Percentiles rank a stretch among this genome's conserved stretches.
Evolutionary conservation across 768 basidiomycete species (phyloP).

Genomic region (Artomyces pyxidatus): DNA sequence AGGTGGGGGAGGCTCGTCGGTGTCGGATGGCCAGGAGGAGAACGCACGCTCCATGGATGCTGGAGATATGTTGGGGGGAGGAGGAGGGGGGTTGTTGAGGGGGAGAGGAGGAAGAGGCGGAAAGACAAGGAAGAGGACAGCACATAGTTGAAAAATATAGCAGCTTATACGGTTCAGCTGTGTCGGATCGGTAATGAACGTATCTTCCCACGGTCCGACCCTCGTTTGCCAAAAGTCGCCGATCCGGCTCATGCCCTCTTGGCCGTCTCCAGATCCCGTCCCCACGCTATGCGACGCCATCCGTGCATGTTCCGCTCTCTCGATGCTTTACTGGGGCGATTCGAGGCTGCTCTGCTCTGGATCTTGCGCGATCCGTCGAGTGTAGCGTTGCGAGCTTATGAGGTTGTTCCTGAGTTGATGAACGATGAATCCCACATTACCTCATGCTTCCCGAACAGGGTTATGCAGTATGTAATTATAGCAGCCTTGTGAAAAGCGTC

Average conservation of each 20-base stretch:
- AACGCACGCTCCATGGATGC: conserved; percentile 20
- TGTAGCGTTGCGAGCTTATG: too few species aligned
- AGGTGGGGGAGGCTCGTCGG: conserved; percentile 14
- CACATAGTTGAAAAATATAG: conserved; percentile 15
- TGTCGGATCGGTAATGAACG: conserved; percentile 14
- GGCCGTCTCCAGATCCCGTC: not conserved
- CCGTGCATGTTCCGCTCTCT: too few species aligned
- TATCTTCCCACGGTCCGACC: conserved; percentile 14
- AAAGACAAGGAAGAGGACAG: conserved; percentile 9
- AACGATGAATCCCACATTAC: too few species aligned
- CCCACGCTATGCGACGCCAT: too few species aligned
- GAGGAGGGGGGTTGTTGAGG: conserved; percentile 9
- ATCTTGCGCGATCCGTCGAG: too few species aligned
- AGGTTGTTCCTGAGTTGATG: too few species aligned
- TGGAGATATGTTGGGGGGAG: conserved; percentile 18
- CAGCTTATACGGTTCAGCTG: conserved; percentile 13
- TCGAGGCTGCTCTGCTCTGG: too few species aligned
- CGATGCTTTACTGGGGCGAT: too few species aligned
- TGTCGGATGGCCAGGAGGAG: conserved; percentile 12
- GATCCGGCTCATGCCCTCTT: not conserved
- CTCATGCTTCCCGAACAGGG: too few species aligned
- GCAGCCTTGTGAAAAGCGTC: too few species aligned
- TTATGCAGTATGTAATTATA: too few species aligned
- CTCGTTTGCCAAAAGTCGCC: not conserved
- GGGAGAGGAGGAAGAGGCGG: conserved; percentile 5